Evolutionary conservation across 2,329 filamentous ascomycete species (phyloP), one percentile per base, ranked within the genome.

Genomic region (Rhynchosporium graminicola): DNA sequence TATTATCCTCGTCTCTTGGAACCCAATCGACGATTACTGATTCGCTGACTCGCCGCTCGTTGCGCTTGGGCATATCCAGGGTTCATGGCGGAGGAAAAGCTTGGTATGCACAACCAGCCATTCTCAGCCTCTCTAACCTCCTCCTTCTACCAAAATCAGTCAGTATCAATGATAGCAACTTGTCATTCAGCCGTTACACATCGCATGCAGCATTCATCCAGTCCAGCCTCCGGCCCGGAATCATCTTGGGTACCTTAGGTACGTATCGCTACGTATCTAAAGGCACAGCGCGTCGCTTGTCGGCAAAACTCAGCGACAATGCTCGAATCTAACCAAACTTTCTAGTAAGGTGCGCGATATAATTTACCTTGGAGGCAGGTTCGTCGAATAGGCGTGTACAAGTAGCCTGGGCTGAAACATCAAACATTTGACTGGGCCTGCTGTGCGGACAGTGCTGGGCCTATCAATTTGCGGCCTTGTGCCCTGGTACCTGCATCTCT

Each of bases 401-500:
- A 20, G 20, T 43, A n/a, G 58, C 31, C 48, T 43, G 45, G 29
- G 36, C 46, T 62, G 62, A 64, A 63, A 63, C 60, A 61, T 55
- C 56, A 63, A 65, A 61, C 60, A 36, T 10, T 10, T 36, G 9
- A 36, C 33, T 5, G 33, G 33, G 33, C 33, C 5, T 5, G 33
- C 33, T 36, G 20, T 20, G 9, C 33, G 5, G 33, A 10, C 33
- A 36, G 33, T 36, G 33, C 33, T 36, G 33, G 33, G 33, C 33
- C 33, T 36, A 5, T 36, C 33, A 10, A 36, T 10, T 36, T 36
- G 9, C 33, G 33, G 33, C 33, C 33, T 36, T 2, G 33, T 10
- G 33, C 33, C 33, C 33, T 36, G 9, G 61, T 61, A 47, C 63
- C 62, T 61, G 63, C 61, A 59, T 65, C 60, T 8, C 42, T 61